These are phyloP conservation scores for Spergularia marina DNA, from an alignment of 148 eudicot species.

Conservation along the genomic window DNA sequence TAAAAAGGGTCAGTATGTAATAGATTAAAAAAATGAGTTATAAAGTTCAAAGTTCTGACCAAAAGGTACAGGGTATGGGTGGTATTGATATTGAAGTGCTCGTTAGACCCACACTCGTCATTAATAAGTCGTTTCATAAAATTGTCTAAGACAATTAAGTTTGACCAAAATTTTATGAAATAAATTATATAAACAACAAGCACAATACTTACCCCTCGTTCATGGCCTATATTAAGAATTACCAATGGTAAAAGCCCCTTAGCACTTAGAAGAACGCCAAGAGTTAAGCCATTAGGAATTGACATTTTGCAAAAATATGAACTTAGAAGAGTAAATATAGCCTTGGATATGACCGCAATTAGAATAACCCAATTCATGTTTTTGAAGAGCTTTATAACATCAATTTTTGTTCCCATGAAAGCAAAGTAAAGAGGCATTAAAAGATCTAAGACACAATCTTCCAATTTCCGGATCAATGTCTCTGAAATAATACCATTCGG, in stretches of 20 bases:
- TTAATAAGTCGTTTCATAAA: too few relatives aligned
- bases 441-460: constrained; percentile 47
- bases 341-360: constrained; percentile 24
- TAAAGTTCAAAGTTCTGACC: too few relatives aligned
- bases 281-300: constrained; percentile 30
- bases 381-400: background rate
- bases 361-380: constrained; percentile 5
- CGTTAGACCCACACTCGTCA: too few relatives aligned
- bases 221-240: constrained; percentile 33
- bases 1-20: too few relatives aligned
- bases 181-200: background rate
- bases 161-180: background rate
- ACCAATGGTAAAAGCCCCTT: constrained; percentile 47
- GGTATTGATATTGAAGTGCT: too few relatives aligned
- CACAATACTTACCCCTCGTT: constrained; percentile 36
- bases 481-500: constrained; percentile 41
- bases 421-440: constrained; percentile 52
- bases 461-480: constrained; percentile 42
- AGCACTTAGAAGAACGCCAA: constrained; percentile 42
- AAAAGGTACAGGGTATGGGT: too few relatives aligned
- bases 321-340: constrained; percentile 24
- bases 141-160: background rate
- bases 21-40: too few relatives aligned
- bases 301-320: constrained; percentile 11
- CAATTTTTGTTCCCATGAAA: constrained; percentile 27